A percentile compares a stretch with the other conserved stretches of the same genome.
Evolutionary conservation across 768 basidiomycete species (phyloP).

Genomic region (Boletus edulis): DNA sequence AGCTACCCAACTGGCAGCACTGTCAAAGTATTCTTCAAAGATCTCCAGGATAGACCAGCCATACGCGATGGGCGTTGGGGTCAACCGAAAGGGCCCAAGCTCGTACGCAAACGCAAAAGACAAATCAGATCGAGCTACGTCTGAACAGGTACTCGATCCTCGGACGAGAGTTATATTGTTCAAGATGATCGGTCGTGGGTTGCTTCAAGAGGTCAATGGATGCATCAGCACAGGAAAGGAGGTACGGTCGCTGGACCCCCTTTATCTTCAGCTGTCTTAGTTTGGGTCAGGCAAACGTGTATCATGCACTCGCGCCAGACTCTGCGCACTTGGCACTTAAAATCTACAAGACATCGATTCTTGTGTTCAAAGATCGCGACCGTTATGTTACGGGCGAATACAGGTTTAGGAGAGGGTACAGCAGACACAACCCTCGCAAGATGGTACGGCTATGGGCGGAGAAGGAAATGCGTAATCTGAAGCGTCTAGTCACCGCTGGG

Average conservation of each 20-base stretch:
- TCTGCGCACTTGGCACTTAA: constrained; percentile 81
- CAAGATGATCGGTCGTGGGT: constrained; percentile 91
- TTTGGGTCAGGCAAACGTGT: constrained; percentile 83
- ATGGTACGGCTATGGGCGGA: constrained; percentile 99
- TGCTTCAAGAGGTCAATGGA: constrained; percentile 90
- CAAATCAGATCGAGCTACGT: constrained; percentile 95
- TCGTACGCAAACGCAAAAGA: constrained; percentile 89
- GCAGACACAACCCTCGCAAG: constrained; percentile 90
- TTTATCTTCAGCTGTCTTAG: not conserved
- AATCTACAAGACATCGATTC: constrained; percentile 97
- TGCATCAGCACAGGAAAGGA: constrained; percentile 99
- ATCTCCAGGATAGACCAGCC: constrained; percentile 74
- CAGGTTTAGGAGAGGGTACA: constrained; percentile 90
- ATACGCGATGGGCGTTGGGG: constrained; percentile 64
- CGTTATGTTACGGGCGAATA: constrained; percentile 95
- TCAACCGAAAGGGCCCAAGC: constrained; percentile 91
- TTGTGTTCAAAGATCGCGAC: constrained; percentile 96
- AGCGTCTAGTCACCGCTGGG: constrained; percentile 78
- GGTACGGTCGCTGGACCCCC: constrained; percentile 42
- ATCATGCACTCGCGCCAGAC: constrained; percentile 71
- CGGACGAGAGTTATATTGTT: constrained; percentile 92
- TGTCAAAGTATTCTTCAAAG: constrained; percentile 75
- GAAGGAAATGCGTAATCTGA: constrained; percentile 97
- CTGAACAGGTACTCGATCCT: constrained; percentile 94
- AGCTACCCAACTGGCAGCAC: constrained; percentile 66